phyloP scores from a whole-genome alignment of 1,284 basidiomycete species.

The Flammula alnicola region DNA sequence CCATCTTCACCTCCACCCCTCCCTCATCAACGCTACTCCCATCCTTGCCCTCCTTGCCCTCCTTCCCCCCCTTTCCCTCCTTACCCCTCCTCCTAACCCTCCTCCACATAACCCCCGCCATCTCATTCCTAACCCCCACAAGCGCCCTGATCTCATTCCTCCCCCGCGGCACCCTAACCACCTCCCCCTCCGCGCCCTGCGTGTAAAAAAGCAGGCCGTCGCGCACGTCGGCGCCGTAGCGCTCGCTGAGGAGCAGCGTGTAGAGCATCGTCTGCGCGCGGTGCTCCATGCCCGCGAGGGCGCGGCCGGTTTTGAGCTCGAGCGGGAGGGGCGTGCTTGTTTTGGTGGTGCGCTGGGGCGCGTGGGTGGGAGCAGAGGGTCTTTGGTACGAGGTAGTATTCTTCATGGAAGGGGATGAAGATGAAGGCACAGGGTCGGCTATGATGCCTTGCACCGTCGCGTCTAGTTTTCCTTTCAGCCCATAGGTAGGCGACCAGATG shows the following conservation, averaged over 20 bases:
- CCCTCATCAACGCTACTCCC: too few relatives aligned
- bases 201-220: constrained; percentile 95
- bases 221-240: constrained; percentile 75
- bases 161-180: constrained; percentile 80
- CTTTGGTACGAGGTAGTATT: constrained; percentile 6
- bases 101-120: constrained; percentile 78
- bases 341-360: too few relatives aligned
- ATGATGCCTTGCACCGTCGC: constrained; percentile 82
- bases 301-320: constrained; percentile 94
- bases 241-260: constrained; percentile 88
- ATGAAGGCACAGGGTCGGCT: constrained; percentile 39
- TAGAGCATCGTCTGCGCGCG: constrained; percentile 98
- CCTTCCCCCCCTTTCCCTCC: constrained; percentile 21
- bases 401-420: neutral
- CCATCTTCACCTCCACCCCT: too few relatives aligned
- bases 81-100: constrained; percentile 30
- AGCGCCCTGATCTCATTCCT: constrained; percentile 87
- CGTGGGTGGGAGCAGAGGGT: constrained; percentile 26
- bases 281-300: constrained; percentile 85
- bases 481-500: constrained; percentile 95
- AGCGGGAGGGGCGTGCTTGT: constrained; percentile 72
- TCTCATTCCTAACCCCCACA: constrained; percentile 82
- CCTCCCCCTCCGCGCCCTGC: constrained; percentile 84
- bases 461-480: constrained; percentile 95
- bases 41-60: too few relatives aligned